Percentiles rank a stretch among this genome's conserved stretches.
Evolutionary conservation across 805 yeast genomes (phyloP).

Genomic region (Candida loeiensis): DNA sequence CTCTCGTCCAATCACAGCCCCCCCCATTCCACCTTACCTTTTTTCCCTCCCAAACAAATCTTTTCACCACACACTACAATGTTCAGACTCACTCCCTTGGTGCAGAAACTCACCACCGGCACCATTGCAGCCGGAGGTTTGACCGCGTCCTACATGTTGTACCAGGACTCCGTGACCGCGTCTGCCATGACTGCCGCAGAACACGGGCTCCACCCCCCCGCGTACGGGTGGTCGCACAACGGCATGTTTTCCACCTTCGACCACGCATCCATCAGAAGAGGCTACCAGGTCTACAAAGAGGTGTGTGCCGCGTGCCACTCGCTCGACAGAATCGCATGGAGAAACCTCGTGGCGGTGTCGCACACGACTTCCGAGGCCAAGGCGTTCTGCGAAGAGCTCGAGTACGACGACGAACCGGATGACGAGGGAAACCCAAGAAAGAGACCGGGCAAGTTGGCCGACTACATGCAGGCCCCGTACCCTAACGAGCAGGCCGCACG

Average conservation of each 20-base stretch:
- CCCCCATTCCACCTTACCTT: slow-evolving; percentile 2
- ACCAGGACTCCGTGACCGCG: slow-evolving; percentile 82
- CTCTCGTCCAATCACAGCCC: slow-evolving; percentile 3
- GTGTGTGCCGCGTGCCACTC: slow-evolving; percentile 99
- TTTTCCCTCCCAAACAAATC: slow-evolving; percentile 2
- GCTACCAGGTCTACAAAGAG: slow-evolving; percentile 97
- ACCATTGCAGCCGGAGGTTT: slow-evolving; percentile 73
- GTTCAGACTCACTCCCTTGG: slow-evolving; percentile 15
- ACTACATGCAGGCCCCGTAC: slow-evolving; percentile 91
- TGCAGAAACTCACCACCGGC: slow-evolving; percentile 55
- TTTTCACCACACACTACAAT: slow-evolving; percentile 5
- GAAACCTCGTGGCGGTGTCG: slow-evolving; percentile 94
- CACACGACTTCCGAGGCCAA: slow-evolving; percentile 88
- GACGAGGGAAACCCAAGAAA: slow-evolving; percentile 96
- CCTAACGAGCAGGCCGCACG: slow-evolving; percentile 99
- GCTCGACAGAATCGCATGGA: slow-evolving; percentile 95
- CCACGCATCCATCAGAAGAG: slow-evolving; percentile 96
- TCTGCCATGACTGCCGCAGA: slow-evolving; percentile 98
- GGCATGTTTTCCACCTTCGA: slow-evolving; percentile 90
- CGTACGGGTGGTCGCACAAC: slow-evolving; percentile 87
- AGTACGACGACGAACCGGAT: slow-evolving; percentile 95
- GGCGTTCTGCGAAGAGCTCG: slow-evolving; percentile 92
- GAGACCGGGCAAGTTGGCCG: slow-evolving; percentile 98
- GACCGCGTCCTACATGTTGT: slow-evolving; percentile 75
- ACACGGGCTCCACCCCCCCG: slow-evolving; percentile 96